Base-by-base conservation (phyloP, 257 asterid species). In the Salvia splendens region DNA sequence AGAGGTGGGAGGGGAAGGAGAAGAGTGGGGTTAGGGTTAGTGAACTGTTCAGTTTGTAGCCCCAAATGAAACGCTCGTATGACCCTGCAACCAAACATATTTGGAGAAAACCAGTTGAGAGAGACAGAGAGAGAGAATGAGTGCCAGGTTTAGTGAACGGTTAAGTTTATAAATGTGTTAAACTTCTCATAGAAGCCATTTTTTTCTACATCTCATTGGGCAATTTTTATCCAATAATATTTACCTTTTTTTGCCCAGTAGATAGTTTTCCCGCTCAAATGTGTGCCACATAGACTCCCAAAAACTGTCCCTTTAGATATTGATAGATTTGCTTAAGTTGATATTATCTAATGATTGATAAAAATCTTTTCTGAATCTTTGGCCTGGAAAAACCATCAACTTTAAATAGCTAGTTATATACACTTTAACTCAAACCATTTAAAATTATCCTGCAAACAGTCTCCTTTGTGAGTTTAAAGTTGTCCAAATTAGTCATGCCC, bases 61-160 rank as follows among this genome's bases (percentile, higher is more conserved):
- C 99, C 99, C 99, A n/a, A n/a, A n/a, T n/a, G n/a, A n/a, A n/a
- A n/a, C 94, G 84, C 85, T 93, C 99, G 71, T 93, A 93, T 1
- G 99, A 93, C 36, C 99, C 99, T 1, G 99, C 99, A 1, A 93
- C 82, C 61, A 93, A 66, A 66, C 97, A 89, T 87, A 48, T 55
- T 76, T 20, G 72, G 17, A 52, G 35, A 30, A 36, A n/a, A 7
- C 24, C 65, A 55, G 20, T 4, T 5, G 30, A 11, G 6, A 17
- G 15, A 16, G 14, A 57, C 40, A 12, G 30, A 24, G 52, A 48
- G 63, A 14, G 60, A 33, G 30, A 8, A 5, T 10, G 15, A 53
- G 35, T n/a, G n/a, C n/a, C n/a, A n/a, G n/a, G n/a, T n/a, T n/a
- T n/a, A n/a, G n/a, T n/a, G n/a, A n/a, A n/a, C n/a, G n/a, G n/a